These are phyloP conservation scores for Solanum medicagineum DNA, from an alignment of 257 asterid genomes.

Conservation along the genomic window DNA sequence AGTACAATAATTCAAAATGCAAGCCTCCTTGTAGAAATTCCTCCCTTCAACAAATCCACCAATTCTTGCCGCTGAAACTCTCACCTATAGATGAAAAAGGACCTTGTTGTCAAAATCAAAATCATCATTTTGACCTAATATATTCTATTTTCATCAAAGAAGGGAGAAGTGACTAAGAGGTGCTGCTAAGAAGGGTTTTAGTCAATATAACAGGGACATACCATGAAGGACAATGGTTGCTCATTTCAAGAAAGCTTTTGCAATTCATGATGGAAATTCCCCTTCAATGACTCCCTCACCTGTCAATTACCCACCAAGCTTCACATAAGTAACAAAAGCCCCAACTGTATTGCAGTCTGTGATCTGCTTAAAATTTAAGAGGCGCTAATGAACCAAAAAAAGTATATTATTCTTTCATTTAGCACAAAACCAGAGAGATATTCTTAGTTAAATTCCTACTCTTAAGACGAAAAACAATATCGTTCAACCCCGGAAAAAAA, in stretches of 20 bases:
- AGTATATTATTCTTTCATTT: background rate
- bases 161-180: constrained; percentile 1
- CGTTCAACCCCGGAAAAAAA: background rate
- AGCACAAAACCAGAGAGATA: background rate
- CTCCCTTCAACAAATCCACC: constrained; percentile 21
- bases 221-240: constrained; percentile 24
- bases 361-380: background rate
- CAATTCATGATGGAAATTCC: constrained; percentile 19
- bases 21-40: constrained; percentile 7
- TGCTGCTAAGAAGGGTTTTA: constrained; percentile 3
- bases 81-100: constrained; percentile 20
- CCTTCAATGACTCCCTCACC: constrained; percentile 51
- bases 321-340: constrained; percentile 25
- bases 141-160: background rate
- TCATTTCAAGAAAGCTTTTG: constrained; percentile 18
- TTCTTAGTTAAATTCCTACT: background rate
- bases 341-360: constrained; percentile 1
- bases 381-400: background rate
- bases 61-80: constrained; percentile 6
- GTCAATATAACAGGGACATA: constrained; percentile 17
- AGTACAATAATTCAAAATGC: background rate
- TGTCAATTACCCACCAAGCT: constrained; percentile 29
- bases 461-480: background rate
- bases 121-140: background rate
- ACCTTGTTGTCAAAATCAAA: constrained; percentile 1